Evolutionary conservation across 1,284 basidiomycete genomes (phyloP), one percentile per base, ranked within the genome.

Genomic region (Caloboletus firmus): DNA sequence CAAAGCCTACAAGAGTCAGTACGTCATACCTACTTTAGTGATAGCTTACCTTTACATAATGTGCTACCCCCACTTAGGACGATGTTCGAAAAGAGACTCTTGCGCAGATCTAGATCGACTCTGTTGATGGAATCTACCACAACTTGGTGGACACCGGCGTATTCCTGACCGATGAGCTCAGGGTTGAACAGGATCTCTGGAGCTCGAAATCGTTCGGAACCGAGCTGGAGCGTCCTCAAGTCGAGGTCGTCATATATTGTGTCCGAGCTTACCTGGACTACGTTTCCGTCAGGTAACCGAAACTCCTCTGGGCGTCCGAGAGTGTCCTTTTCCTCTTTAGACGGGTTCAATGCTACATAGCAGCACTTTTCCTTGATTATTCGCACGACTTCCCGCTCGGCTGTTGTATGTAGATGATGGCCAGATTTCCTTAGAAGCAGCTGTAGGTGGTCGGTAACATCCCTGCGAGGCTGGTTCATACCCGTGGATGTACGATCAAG

Each of bases 301-400:
- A 98, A 99, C 64, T 96, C 94, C 71, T 98, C 96, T 58, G 77
- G 79, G 35, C 87, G 83, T 11, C 88, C 87, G 30, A 78, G 62
- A 3, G 80, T 80, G 63, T 98, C 95, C 71, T 98, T 98, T 75
- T 98, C 95, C 73, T 98, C 97, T 72, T 97, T 98, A 4, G 81
- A 77, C 3, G 95, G 93, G 67, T 93, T 94, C 40, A 93, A 70
- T 4, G 96, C 93, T 53, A 99, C 80, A 75, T 98, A 99, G 71
- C 96, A 99, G 57, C 89, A 92, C 72, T 98, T 97, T 77, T 99
- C 97, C 75, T 99, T 99, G 74, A 99, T 98, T 46, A 93, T 93
- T 54, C 97, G 80, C 12, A 99, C 95, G 20, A 99, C 91, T 74
- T 99, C 97, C 54, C 92, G 89, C 74, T 99, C 97, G 5, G 97